phyloP scores from a whole-genome alignment of 768 basidiomycete species.

The Auricularia sp. region DNA sequence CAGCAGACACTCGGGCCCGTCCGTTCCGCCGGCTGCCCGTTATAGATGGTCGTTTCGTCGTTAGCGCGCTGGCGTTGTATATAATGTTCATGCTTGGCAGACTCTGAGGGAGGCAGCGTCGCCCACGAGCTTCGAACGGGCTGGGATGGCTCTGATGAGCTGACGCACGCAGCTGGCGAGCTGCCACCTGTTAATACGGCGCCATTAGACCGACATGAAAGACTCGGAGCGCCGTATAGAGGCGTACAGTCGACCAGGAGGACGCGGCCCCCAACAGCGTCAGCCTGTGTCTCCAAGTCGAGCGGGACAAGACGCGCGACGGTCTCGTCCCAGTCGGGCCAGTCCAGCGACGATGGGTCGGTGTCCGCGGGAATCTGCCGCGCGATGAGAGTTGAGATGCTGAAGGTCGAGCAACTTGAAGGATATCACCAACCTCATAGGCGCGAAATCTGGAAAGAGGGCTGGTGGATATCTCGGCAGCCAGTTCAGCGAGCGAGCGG shows the following conservation, averaged over 20 bases:
- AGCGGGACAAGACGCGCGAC: not conserved
- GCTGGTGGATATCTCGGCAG: too few relatives aligned
- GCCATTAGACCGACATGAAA: too few relatives aligned
- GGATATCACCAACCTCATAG: too few relatives aligned
- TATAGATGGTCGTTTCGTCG: not conserved
- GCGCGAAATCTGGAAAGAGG: too few relatives aligned
- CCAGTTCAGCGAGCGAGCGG: too few relatives aligned
- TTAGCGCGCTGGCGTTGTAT: not conserved
- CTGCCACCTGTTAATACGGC: not conserved
- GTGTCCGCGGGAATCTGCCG: too few relatives aligned
- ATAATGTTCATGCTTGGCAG: not conserved
- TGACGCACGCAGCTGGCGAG: too few relatives aligned
- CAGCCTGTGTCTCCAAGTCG: not conserved
- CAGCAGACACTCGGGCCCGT: not conserved
- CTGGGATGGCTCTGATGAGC: not conserved
- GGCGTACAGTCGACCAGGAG: not conserved
- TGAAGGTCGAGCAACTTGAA: too few relatives aligned
- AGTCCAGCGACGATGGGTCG: not conserved
- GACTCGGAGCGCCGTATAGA: not conserved
- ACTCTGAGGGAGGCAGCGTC: not conserved
- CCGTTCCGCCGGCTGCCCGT: not conserved
- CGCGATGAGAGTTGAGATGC: too few relatives aligned
- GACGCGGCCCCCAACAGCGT: not conserved
- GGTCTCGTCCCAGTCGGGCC: not conserved
- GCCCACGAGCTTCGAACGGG: not conserved